These are phyloP conservation scores for Sicyos baderoa DNA, from an alignment of 306 rosid genomes.

Conservation along the genomic window DNA sequence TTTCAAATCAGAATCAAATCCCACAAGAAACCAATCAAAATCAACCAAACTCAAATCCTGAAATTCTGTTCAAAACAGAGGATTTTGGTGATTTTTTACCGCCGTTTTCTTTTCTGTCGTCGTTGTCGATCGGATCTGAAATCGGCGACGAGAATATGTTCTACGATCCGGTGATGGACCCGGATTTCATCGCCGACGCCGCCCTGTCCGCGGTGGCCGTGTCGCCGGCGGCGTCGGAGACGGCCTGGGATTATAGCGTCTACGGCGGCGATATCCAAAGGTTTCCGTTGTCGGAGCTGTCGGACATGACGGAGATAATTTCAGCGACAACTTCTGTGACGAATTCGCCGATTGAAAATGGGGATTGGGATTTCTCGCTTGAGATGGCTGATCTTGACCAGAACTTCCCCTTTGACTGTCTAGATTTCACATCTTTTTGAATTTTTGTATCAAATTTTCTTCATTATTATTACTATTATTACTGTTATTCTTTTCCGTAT, in stretches of 20 bases:
- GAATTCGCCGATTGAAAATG: conserved; percentile 43
- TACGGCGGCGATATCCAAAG: conserved; percentile 25
- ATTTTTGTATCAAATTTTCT: background rate
- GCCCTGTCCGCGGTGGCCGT: conserved; percentile 22
- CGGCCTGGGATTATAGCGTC: conserved; percentile 18
- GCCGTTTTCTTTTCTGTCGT: conserved; percentile 37
- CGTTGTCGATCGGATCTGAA: conserved; percentile 33
- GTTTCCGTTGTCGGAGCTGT: conserved; percentile 41
- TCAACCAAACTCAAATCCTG: too few species aligned
- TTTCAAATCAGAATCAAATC: too few species aligned
- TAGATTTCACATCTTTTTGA: conserved; percentile 25
- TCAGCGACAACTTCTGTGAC: conserved; percentile 53
- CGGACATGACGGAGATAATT: conserved; percentile 44
- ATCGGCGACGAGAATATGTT: conserved; percentile 32
- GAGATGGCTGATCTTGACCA: conserved; percentile 37
- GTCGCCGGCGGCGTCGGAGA: conserved; percentile 42
- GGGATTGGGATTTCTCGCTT: conserved; percentile 35
- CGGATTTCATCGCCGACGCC: conserved; percentile 24
- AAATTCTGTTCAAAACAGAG: too few species aligned
- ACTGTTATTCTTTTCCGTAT: background rate
- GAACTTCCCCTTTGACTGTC: conserved; percentile 29
- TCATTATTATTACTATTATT: background rate
- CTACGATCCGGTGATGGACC: conserved; percentile 26
- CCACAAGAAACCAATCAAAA: too few species aligned
- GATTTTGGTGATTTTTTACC: too few species aligned